phyloP scores from a whole-genome alignment of 2,329 filamentous ascomycete species.

The Colletotrichum agaves region DNA sequence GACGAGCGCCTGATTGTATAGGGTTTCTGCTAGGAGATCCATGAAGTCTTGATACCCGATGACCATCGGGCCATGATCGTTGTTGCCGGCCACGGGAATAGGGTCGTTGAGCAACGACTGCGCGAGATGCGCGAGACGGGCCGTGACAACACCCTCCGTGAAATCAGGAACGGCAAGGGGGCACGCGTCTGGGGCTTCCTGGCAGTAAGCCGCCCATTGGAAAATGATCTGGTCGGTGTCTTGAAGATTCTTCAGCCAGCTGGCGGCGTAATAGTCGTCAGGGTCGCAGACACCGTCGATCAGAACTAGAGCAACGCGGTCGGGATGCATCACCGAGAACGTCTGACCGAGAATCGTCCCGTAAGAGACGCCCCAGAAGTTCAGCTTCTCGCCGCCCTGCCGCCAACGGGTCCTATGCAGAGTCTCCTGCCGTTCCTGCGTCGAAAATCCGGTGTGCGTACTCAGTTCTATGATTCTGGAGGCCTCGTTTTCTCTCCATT shows the following conservation, averaged over 20 bases:
- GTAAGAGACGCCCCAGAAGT: conserved; percentile 57
- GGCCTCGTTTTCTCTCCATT: conserved; percentile 45
- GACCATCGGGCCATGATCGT: conserved; percentile 29
- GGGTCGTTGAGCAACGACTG: conserved; percentile 1
- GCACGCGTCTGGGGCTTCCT: conserved; percentile 1
- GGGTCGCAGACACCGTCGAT: conserved; percentile 50
- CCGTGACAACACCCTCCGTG: no score
- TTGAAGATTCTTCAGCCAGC: conserved; percentile 42
- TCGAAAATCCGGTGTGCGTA: fast-evolving
- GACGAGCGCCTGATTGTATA: conserved; percentile 31
- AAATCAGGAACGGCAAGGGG: neutral
- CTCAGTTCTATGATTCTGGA: conserved; percentile 9
- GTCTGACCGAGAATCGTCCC: conserved; percentile 54
- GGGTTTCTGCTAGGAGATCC: conserved; percentile 17
- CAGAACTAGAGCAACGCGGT: conserved; percentile 47
- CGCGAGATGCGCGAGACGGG: neutral
- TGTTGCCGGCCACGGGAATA: neutral
- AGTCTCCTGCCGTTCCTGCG: conserved; percentile 5
- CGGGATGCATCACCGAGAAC: conserved; percentile 52
- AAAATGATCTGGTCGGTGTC: conserved; percentile 46
- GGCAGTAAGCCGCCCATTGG: conserved; percentile 49
- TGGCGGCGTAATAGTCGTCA: conserved; percentile 47
- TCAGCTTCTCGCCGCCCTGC: conserved; percentile 44
- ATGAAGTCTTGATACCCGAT: conserved; percentile 45
- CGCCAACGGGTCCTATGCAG: conserved; percentile 33